Conservation (phyloP, 805 yeast genomes). For the Suhomyces faveliae region DNA sequence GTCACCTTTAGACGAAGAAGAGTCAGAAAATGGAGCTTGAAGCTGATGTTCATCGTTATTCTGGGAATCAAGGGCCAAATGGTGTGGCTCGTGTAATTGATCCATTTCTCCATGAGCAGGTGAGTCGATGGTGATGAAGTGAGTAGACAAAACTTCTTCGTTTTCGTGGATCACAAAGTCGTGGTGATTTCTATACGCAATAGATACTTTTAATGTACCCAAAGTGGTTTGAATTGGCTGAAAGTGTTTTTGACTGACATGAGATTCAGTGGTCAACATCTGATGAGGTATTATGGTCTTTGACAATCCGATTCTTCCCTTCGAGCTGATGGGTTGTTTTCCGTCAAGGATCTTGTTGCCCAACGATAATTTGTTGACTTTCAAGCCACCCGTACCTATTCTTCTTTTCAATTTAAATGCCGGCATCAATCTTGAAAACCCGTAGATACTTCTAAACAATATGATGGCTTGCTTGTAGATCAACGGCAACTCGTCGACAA, state of each 20-base stretch:
- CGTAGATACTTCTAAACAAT: slow-evolving; percentile 69
- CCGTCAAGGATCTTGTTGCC: slow-evolving; percentile 73
- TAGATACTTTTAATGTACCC: slow-evolving; percentile 73
- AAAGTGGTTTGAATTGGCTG: slow-evolving; percentile 71
- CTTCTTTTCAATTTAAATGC: slow-evolving; percentile 54
- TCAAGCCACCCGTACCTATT: slow-evolving; percentile 9
- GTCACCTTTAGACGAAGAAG: background rate
- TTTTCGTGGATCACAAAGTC: slow-evolving; percentile 66
- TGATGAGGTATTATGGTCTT: slow-evolving; percentile 55
- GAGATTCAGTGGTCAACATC: slow-evolving; percentile 39
- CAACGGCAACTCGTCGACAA: slow-evolving; percentile 56
- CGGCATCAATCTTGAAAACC: slow-evolving; percentile 68
- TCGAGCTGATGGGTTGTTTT: slow-evolving; percentile 69
- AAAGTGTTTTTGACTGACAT: slow-evolving; percentile 60
- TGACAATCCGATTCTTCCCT: slow-evolving; percentile 83
- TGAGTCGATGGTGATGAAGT: slow-evolving; percentile 49
- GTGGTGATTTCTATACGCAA: slow-evolving; percentile 73
- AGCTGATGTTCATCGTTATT: background rate
- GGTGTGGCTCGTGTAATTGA: background rate
- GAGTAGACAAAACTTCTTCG: slow-evolving; percentile 61
- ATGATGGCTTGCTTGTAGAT: slow-evolving; percentile 74
- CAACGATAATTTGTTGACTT: slow-evolving; percentile 37
- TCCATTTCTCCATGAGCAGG: background rate
- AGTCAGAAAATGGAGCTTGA: background rate
- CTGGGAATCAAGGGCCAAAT: background rate